Evolutionary conservation across 192 early-diverging fungal species (phyloP).

Genomic region (Helicostylum pulchrum): DNA sequence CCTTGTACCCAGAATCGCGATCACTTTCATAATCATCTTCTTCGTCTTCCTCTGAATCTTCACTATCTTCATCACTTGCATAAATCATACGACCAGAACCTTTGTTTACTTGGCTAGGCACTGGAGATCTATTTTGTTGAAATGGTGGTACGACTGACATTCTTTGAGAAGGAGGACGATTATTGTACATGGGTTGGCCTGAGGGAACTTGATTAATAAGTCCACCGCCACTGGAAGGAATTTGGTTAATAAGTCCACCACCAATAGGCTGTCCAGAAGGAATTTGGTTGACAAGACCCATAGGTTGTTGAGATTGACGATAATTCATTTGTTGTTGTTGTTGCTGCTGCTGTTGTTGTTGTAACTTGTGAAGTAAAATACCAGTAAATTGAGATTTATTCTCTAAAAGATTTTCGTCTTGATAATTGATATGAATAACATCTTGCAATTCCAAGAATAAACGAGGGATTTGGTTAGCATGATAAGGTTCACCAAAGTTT

Average conservation of each 20-base stretch:
- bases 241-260: no score
- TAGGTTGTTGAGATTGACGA: not conserved
- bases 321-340: slow-evolving; percentile 1
- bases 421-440: slow-evolving; percentile 9
- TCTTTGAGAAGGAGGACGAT: no score
- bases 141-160: not conserved
- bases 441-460: slow-evolving; percentile 32
- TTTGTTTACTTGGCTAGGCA: not conserved
- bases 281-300: not conserved
- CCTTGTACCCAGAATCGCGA: slow-evolving; percentile 15
- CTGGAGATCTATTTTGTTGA: not conserved
- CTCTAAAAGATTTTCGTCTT: not conserved
- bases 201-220: slow-evolving; percentile 9
- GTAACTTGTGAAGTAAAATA: slow-evolving; percentile 6
- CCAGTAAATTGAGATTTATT: slow-evolving; percentile 8
- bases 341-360: not conserved
- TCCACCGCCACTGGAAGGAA: not conserved
- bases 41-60: slow-evolving; percentile 26
- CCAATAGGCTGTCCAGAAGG: not conserved
- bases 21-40: slow-evolving; percentile 19
- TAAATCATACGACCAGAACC: slow-evolving; percentile 6
- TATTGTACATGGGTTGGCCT: slow-evolving; percentile 3
- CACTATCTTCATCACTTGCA: slow-evolving; percentile 27
- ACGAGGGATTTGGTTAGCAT: slow-evolving; percentile 10
- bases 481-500: slow-evolving; percentile 19